phyloP scores from a whole-genome alignment of 148 eudicot species.

The Amaranthus cruentus region DNA sequence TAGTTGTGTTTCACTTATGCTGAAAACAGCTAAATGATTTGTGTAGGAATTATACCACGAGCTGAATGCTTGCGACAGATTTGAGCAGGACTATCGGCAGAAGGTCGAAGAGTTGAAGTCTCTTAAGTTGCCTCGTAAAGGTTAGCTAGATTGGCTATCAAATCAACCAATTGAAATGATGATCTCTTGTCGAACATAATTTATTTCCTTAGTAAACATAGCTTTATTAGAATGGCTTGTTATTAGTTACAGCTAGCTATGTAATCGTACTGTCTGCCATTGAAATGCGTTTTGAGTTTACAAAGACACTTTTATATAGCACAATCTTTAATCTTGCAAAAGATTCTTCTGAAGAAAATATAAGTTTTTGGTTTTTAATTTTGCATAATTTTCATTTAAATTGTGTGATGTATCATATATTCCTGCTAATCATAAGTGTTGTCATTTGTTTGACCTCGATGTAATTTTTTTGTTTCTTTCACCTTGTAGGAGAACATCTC shows the following conservation, averaged over 20 bases:
- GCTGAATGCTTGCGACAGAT: slow-evolving; percentile 81
- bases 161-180: background rate
- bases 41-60: slow-evolving; percentile 89
- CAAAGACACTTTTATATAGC: background rate
- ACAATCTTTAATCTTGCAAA: background rate
- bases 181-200: background rate
- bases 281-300: too few species aligned
- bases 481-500: slow-evolving; percentile 62
- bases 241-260: too few species aligned
- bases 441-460: slow-evolving; percentile 1
- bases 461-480: slow-evolving; percentile 11
- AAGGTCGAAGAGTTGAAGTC: slow-evolving; percentile 80
- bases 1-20: slow-evolving; percentile 4
- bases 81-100: slow-evolving; percentile 72
- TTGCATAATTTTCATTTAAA: background rate
- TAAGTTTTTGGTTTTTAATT: background rate
- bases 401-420: background rate
- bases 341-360: background rate
- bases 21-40: slow-evolving; percentile 11
- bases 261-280: too few species aligned
- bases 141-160: slow-evolving; percentile 29
- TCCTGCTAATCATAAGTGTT: background rate
- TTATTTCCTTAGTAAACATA: too few species aligned
- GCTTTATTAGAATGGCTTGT: too few species aligned
- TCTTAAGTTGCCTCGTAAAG: slow-evolving; percentile 82